Percentiles rank a stretch among this genome's conserved stretches.
Evolutionary conservation across 1,284 basidiomycete genomes (phyloP).

Genomic region (Moesziomyces sp.): DNA sequence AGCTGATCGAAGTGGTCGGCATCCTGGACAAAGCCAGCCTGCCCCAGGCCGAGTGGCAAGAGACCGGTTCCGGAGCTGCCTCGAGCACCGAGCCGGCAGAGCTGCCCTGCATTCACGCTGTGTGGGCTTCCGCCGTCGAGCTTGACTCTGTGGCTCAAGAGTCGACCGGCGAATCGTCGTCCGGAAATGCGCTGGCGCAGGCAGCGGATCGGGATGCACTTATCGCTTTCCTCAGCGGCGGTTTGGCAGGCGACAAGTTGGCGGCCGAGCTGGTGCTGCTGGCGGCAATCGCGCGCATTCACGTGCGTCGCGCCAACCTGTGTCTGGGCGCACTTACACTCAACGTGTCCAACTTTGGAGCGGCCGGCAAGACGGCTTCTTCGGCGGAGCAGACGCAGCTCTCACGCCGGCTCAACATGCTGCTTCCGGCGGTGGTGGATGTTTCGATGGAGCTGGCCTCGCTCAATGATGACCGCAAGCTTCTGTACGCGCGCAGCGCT

Average conservation of each 20-base stretch:
- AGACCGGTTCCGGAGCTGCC: conserved; percentile 24
- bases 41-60: conserved; percentile 49
- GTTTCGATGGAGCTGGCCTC: conserved; percentile 67
- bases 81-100: conserved; percentile 14
- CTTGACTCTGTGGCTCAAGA: conserved; percentile 16
- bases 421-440: conserved; percentile 73
- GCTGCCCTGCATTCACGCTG: conserved; percentile 55
- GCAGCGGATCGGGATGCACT: conserved; percentile 20
- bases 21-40: conserved; percentile 50
- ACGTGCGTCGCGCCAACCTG: conserved; percentile 77
- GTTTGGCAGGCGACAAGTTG: conserved; percentile 51
- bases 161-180: background rate
- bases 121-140: conserved; percentile 37
- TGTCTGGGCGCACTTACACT: conserved; percentile 77
- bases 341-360: conserved; percentile 68
- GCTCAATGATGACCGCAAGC: conserved; percentile 72
- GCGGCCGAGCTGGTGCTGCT: conserved; percentile 84
- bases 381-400: conserved; percentile 74
- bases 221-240: conserved; percentile 46
- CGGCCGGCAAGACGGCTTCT: conserved; percentile 68
- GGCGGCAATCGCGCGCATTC: conserved; percentile 76
- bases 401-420: conserved; percentile 71
- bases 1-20: conserved; percentile 62
- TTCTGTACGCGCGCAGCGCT: conserved; percentile 71
- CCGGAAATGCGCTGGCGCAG: conserved; percentile 14